These are phyloP conservation scores for Cardiospermum halicacabum DNA, from an alignment of 345 rosid species.

Conservation along the genomic window DNA sequence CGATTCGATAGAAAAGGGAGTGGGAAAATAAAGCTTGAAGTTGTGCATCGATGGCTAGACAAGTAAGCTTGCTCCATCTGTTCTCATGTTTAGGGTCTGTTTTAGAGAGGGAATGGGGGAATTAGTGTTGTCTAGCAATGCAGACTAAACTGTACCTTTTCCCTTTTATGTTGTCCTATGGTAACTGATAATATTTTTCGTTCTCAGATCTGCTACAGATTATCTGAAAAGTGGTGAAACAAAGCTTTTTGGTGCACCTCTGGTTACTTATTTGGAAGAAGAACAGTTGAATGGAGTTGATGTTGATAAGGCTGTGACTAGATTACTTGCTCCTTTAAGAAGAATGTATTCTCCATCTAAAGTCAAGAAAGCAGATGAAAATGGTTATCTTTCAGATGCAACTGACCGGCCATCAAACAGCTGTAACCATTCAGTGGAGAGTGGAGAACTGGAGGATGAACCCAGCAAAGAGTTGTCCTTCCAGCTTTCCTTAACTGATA, in stretches of 20 bases:
- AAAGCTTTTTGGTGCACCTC: conserved; percentile 64
- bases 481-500: conserved; percentile 42
- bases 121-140: not conserved
- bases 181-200: conserved; percentile 1
- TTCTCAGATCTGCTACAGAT: conserved; percentile 40
- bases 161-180: not conserved
- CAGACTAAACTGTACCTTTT: conserved; percentile 8
- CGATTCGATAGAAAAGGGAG: conserved; percentile 49
- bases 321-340: conserved; percentile 57
- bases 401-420: conserved; percentile 41
- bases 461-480: conserved; percentile 31
- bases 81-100: not conserved
- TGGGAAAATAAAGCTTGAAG: conserved; percentile 63
- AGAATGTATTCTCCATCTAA: conserved; percentile 40
- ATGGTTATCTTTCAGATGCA: conserved; percentile 40
- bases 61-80: conserved; percentile 38
- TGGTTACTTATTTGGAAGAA: conserved; percentile 52
- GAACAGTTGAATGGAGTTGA: conserved; percentile 58
- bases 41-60: conserved; percentile 48
- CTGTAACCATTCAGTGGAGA: conserved; percentile 30
- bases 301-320: conserved; percentile 43
- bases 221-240: conserved; percentile 34
- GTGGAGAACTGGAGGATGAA: conserved; percentile 34
- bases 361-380: conserved; percentile 38
- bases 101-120: not conserved